Conservation (phyloP, 2,329 filamentous ascomycete genomes). For the Hortaea werneckii region DNA sequence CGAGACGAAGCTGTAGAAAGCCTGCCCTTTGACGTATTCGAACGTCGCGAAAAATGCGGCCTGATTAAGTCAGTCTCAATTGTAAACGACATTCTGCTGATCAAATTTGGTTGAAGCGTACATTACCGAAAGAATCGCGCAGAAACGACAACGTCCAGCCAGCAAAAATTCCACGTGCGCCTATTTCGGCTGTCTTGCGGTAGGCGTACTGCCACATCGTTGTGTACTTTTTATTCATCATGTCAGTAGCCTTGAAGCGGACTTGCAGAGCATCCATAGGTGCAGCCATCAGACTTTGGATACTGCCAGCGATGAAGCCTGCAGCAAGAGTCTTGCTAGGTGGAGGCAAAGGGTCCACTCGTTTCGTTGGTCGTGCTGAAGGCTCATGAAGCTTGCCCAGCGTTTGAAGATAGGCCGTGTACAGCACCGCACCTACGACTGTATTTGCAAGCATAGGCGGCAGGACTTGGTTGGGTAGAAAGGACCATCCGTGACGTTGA, state of each 20-base stretch:
- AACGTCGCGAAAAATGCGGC: constrained; percentile 64
- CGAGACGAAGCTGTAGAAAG: constrained; percentile 60
- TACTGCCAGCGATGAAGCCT: constrained; percentile 56
- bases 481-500: constrained; percentile 59
- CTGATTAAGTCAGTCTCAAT: neutral
- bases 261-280: constrained; percentile 68
- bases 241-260: constrained; percentile 55
- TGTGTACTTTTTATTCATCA: constrained; percentile 49
- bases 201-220: constrained; percentile 63
- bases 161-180: constrained; percentile 60
- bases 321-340: constrained; percentile 56
- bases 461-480: constrained; percentile 66
- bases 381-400: constrained; percentile 57
- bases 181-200: constrained; percentile 60
- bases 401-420: constrained; percentile 64
- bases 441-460: constrained; percentile 67
- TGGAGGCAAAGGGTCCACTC: constrained; percentile 60
- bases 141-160: constrained; percentile 59
- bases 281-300: constrained; percentile 63
- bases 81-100: too few relatives aligned
- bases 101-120: neutral
- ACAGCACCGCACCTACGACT: constrained; percentile 62
- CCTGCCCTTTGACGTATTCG: constrained; percentile 65
- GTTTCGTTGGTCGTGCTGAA: constrained; percentile 48
- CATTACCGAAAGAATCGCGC: constrained; percentile 60